A percentile compares a stretch with the other conserved stretches of the same genome.
Evolutionary conservation across 2,329 filamentous ascomycete genomes (phyloP).

Genomic region (Aspergillus fumigatus): DNA sequence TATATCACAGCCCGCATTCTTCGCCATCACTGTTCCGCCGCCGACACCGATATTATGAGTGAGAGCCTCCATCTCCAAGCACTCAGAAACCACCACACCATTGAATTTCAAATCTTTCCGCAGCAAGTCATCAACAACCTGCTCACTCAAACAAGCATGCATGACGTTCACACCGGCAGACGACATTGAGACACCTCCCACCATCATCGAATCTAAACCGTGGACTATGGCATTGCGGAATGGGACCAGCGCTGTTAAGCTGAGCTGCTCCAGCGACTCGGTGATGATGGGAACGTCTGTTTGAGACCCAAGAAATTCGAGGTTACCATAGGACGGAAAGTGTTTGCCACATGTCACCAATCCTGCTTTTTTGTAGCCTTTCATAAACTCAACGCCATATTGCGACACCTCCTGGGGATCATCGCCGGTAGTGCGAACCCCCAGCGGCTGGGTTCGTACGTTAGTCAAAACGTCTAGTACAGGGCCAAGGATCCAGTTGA

Average conservation of each 20-base stretch:
- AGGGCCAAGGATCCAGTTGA: slow-evolving; percentile 93
- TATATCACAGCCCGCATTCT: slow-evolving; percentile 91
- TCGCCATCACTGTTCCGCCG: slow-evolving; percentile 94
- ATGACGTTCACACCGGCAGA: slow-evolving; percentile 91
- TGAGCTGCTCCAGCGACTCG: slow-evolving; percentile 87
- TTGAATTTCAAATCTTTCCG: slow-evolving; percentile 85
- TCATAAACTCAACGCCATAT: slow-evolving; percentile 85
- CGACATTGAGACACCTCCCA: slow-evolving; percentile 88
- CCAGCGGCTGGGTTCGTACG: slow-evolving; percentile 81
- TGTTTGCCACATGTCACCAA: slow-evolving; percentile 90
- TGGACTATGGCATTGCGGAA: slow-evolving; percentile 86
- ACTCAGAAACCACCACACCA: slow-evolving; percentile 91
- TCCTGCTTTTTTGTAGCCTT: slow-evolving; percentile 87
- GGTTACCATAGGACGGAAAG: slow-evolving; percentile 91
- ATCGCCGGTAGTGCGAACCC: slow-evolving; percentile 84
- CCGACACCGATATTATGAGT: slow-evolving; percentile 96
- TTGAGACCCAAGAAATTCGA: slow-evolving; percentile 88
- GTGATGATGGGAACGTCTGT: slow-evolving; percentile 93
- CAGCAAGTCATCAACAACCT: slow-evolving; percentile 85
- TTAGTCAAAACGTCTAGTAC: slow-evolving; percentile 93
- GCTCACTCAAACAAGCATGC: slow-evolving; percentile 88
- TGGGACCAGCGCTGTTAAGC: slow-evolving; percentile 83
- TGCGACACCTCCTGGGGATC: slow-evolving; percentile 93
- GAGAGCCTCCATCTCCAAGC: slow-evolving; percentile 92
- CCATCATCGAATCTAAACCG: slow-evolving; percentile 90